Percentiles rank a stretch among this genome's conserved stretches.
Conservation (phyloP, 108 stramenopile species). For the Nitzschia sp. region DNA sequence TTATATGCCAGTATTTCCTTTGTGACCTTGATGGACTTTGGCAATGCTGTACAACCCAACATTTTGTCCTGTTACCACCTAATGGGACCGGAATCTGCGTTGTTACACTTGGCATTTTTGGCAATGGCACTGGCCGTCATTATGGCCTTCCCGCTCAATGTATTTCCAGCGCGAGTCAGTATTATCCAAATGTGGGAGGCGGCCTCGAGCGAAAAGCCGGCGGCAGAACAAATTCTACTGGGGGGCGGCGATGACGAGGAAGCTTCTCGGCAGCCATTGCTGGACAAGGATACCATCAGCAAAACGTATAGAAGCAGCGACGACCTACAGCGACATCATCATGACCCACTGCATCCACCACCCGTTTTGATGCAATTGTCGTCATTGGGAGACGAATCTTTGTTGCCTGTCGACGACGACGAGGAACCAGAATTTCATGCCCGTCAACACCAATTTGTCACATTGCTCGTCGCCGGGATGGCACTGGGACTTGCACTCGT, state of each 20-base stretch:
- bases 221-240: constrained; percentile 9
- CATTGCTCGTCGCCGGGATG: constrained; percentile 49
- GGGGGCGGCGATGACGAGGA: constrained; percentile 9
- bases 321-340: not conserved
- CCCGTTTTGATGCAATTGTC: constrained; percentile 8
- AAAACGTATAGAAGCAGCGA: not conserved
- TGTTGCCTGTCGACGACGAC: constrained; percentile 1
- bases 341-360: constrained; percentile 17
- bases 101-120: constrained; percentile 69
- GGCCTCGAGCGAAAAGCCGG: constrained; percentile 15
- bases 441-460: constrained; percentile 25
- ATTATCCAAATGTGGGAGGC: constrained; percentile 55
- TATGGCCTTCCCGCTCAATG: constrained; percentile 82
- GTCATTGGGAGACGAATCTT: not conserved
- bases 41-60: constrained; percentile 52
- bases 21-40: constrained; percentile 69
- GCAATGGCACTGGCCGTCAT: constrained; percentile 79
- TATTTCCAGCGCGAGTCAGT: constrained; percentile 76
- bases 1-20: constrained; percentile 52
- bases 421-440: constrained; percentile 25
- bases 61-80: constrained; percentile 65
- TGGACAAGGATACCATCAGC: constrained; percentile 12
- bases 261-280: constrained; percentile 28
- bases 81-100: constrained; percentile 12
- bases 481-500: constrained; percentile 69